Base-by-base conservation (phyloP, 225 moss, liverwort and hornwort genomes). In the Antitrichia curtipendula region DNA sequence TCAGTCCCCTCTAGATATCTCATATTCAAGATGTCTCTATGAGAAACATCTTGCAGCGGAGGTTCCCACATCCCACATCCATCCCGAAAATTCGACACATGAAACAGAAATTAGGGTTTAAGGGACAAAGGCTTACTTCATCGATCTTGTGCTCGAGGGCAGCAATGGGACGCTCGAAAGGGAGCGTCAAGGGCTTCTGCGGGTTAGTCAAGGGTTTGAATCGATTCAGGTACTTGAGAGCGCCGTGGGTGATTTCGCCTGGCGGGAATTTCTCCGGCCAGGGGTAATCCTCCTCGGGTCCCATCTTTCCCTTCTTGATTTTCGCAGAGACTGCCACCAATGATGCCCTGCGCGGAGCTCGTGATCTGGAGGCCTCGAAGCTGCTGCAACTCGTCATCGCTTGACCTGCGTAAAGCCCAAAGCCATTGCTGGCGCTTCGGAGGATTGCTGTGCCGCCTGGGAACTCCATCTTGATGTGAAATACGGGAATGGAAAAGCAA, bases 281-380 rank as follows among this genome's bases (percentile, higher is more conserved):
- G 27, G 98, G 98, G 66, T 98, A 98, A 29, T 97, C 98, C 81
- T 95, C 88, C 87, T 97, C 98, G 19, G 87, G 90, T 41, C 92
- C 93, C 95, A 96, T 98, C 96, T 97, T 98, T 17, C 98, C 98
- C 92, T 98, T 98, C 82, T 94, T 94, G 85, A 96, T 96, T 89
- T 96, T 96, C 24, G 98, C 97, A 45, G 81, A 90, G 62, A 96
- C 91, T 12, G 76, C 32, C 75, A 92, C 15, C 19, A 23, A 50
- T 32, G 31, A 43, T 34, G 80, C 64, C 56, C 82, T 79, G 82
- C 63, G 82, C 41, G 50, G 68, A 74, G 38, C 11, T n/a, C 87
- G 40, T 60, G 87, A 56, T 34, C 75, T 57, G 49, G 80, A 77
- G 9, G 4, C 32, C 23, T 58, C 84, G 60, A 56, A 41, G 66